These are phyloP conservation scores for Trichoderma virens DNA, from an alignment of 495 filamentous ascomycete genomes.

Conservation along the genomic window DNA sequence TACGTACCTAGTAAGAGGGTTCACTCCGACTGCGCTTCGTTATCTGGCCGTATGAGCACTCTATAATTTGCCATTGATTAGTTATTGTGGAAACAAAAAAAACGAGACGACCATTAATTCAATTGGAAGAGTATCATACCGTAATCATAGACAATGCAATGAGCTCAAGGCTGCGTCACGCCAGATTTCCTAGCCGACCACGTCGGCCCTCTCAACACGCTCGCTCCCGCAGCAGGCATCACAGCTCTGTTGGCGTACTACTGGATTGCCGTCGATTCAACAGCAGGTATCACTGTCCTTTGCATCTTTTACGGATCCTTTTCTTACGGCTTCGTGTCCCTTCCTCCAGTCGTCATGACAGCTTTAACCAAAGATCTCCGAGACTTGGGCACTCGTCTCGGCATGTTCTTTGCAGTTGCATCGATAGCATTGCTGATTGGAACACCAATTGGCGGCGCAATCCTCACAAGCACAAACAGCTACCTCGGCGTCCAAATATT, in stretches of 20 bases:
- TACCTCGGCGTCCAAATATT: neutral
- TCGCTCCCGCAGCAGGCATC: neutral
- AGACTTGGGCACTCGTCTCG: neutral
- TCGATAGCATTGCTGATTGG: neutral
- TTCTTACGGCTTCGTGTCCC: neutral
- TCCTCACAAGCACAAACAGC: neutral
- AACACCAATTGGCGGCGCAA: neutral
- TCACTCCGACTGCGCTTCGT: too few relatives aligned
- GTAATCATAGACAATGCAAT: too few relatives aligned
- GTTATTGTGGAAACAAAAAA: too few relatives aligned
- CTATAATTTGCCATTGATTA: too few relatives aligned
- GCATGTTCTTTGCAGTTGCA: neutral
- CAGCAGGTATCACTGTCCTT: neutral
- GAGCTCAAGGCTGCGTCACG: neutral
- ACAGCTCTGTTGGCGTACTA: neutral
- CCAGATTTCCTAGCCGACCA: neutral
- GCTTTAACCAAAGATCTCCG: neutral
- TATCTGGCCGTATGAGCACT: too few relatives aligned
- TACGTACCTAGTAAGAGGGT: too few relatives aligned
- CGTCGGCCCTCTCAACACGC: neutral
- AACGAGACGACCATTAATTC: too few relatives aligned
- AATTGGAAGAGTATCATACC: too few relatives aligned
- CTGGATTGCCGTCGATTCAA: neutral
- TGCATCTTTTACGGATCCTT: neutral
- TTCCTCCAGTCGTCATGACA: neutral